A percentile compares a stretch with the other conserved stretches of the same genome.
phyloP scores from a whole-genome alignment of 768 basidiomycete genomes.

The Leccinum subtestaceum region DNA sequence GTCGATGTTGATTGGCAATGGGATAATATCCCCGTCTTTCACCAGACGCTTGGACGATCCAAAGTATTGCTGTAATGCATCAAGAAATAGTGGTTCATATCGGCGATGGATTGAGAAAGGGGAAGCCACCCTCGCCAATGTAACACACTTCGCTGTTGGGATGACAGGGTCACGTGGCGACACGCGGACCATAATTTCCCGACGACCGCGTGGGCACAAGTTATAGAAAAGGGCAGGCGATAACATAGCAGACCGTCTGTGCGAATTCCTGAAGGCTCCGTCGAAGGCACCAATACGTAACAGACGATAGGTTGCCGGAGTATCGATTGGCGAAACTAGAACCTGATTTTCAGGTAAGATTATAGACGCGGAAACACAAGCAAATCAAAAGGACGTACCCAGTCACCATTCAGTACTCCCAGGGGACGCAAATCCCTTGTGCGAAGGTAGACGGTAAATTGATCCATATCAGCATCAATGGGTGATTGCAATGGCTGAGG shows the following conservation, averaged over 20 bases:
- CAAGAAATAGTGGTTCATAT: slow-evolving; percentile 61
- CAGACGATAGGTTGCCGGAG: slow-evolving; percentile 43
- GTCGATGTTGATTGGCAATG: slow-evolving; percentile 60
- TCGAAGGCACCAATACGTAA: slow-evolving; percentile 59
- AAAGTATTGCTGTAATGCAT: slow-evolving; percentile 64
- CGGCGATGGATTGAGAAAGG: slow-evolving; percentile 62
- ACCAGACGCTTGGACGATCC: slow-evolving; percentile 51
- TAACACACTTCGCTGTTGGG: slow-evolving; percentile 66
- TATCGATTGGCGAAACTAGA: slow-evolving; percentile 40
- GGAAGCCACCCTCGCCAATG: slow-evolving; percentile 79
- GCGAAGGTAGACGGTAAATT: slow-evolving; percentile 58
- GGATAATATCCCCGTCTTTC: slow-evolving; percentile 72
- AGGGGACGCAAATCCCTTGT: slow-evolving; percentile 62
- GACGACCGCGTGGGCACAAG: slow-evolving; percentile 34
- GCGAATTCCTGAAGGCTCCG: slow-evolving; percentile 36
- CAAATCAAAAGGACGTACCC: slow-evolving; percentile 47
- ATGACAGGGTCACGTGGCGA: slow-evolving; percentile 58
- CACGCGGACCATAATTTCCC: slow-evolving; percentile 40
- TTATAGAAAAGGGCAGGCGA: slow-evolving; percentile 57
- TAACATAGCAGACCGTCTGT: slow-evolving; percentile 29
- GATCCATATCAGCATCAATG: slow-evolving; percentile 40
- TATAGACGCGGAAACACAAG: background rate
- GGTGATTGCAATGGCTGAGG: slow-evolving; percentile 34
- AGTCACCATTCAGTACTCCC: slow-evolving; percentile 72
- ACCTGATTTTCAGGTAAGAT: slow-evolving; percentile 39